Base-by-base conservation (phyloP, 202 grass and related monocot genomes). In the Panicum hallii region DNA sequence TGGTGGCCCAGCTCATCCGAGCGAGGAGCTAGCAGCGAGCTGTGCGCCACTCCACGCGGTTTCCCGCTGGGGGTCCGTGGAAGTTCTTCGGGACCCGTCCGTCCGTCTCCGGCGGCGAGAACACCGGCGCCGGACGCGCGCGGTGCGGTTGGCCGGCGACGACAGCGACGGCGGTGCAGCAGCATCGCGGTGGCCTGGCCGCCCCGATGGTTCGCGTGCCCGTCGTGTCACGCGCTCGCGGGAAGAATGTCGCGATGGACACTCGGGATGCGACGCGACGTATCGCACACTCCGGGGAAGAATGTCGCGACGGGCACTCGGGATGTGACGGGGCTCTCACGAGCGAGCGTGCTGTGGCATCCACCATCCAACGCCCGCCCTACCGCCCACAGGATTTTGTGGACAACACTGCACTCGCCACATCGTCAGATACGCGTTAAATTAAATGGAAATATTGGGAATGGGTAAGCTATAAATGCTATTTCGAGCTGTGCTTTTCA, bases 61-160 rank as follows among this genome's bases (percentile, higher is more conserved):
- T 5, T 11, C 57, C n/a, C 9, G 9, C 20, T 60, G n/a, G 2
- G 2, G 20, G 26, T 16, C 55, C 1, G 52, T 38, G 36, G 36
- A 38, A 38, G 4, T 38, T 38, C 36, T 38, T 38, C 4, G 36
- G 0, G 36, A 38, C 36, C 36, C 36, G 36, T 38, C 36, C 36
- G 36, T 38, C 36, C 70, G 47, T 15, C 22, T 28, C 40, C 38
- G 53, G 65, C 56, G 69, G 45, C 56, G 69, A 16, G 22, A 63
- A 15, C 20, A 34, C 56, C 80, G 42, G 67, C 80, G 23, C 55
- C 30, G 52, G 45, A 43, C 23, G 67, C 80, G 70, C 20, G 11
- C 81, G 45, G 80, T 63, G 56, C 44, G 45, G 45, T 4, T 8
- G 44, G 45, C 69, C 1, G 69, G 7, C 14, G 23, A 7, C 6